Evolutionary conservation across 306 rosid genomes (phyloP), one percentile per base, ranked within the genome.

Genomic region (Cicer pinnatifidum): DNA sequence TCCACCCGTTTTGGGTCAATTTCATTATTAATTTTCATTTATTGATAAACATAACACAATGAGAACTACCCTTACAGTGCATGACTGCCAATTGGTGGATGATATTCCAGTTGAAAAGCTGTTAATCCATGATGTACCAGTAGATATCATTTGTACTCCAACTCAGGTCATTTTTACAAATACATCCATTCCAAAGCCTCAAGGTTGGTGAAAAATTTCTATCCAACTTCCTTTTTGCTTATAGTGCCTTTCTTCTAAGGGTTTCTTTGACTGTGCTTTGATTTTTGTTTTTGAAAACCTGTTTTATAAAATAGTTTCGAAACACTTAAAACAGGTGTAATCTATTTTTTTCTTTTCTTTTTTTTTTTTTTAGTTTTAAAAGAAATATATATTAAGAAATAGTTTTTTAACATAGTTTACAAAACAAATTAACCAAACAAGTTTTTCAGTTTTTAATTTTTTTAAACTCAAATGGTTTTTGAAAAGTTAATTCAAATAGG

Each of bases 81-180:
- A 93, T 46, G 96, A 93, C 65, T 88, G 97, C 48, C 97, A 93
- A 60, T 79, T 93, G 80, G 96, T 93, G 41, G 93, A 90, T 73
- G 97, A 91, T 73, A 89, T 91, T 84, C 96, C 96, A 35, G 77
- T 79, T 47, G 93, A 91, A 77, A 90, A 91, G 84, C 87, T 91
- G 62, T 78, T 88, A 71, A 80, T 93, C 83, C 97, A 89, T 73
- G 96, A 93, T 50, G 97, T 93, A 52, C 98, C 96, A 0, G 97
- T 93, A 16, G 98, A 93, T 78, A 89, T 90, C 79, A 86, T 93
- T 63, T 93, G 98, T 89, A 89, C 98, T 46, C 96, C 97, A 1
- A 88, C 90, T 12, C 87, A 83, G 65, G 88, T 89, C 83, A 89
- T 89, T 54, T 89, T 85, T 67, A 91, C 97, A 17, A 41, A 84